Evolutionary conservation across 352 stramenopile genomes (phyloP).

Genomic region (Pythium brassicae): DNA sequence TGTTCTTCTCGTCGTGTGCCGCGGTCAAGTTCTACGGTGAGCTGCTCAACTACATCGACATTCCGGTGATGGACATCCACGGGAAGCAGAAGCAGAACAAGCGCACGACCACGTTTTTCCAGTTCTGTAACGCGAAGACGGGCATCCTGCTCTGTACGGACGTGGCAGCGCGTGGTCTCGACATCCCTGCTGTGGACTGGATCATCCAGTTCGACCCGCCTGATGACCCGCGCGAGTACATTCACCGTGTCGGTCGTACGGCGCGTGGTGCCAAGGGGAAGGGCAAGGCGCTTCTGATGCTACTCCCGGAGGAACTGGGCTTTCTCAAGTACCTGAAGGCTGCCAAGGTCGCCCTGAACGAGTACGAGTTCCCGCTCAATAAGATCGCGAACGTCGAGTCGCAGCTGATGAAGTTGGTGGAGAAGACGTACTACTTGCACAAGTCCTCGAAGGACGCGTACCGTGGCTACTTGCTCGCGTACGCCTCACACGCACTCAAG

Average conservation of each 20-base stretch:
- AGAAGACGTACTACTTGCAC: constrained; percentile 99
- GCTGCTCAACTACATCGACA: constrained; percentile 99
- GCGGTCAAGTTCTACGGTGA: constrained; percentile 99
- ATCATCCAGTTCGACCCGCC: constrained; percentile 99
- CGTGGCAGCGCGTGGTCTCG: constrained; percentile 95
- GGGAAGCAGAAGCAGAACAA: constrained; percentile 99
- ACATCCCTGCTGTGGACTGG: constrained; percentile 98
- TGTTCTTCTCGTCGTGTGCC: constrained; percentile 90
- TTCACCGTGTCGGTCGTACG: constrained; percentile 89
- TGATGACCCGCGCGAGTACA: constrained; percentile 99
- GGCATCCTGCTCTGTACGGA: constrained; percentile 99
- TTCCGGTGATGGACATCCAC: constrained; percentile 98
- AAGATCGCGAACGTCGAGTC: constrained; percentile 98
- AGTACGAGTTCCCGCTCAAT: constrained; percentile 98
- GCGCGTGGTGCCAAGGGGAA: constrained; percentile 86
- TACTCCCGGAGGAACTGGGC: constrained; percentile 96
- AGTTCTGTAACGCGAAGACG: constrained; percentile 97
- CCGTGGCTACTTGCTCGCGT: constrained; percentile 96
- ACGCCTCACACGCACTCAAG: constrained; percentile 97
- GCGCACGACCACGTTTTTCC: constrained; percentile 98
- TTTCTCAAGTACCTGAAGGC: constrained; percentile 98
- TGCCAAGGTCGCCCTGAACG: constrained; percentile 98
- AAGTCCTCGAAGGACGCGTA: constrained; percentile 97
- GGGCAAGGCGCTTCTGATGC: constrained; percentile 96
- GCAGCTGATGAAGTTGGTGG: constrained; percentile 96